Percentiles rank a stretch among this genome's conserved stretches.
Evolutionary conservation across 495 filamentous ascomycete genomes (phyloP).

Genomic region (Podospora australis): DNA sequence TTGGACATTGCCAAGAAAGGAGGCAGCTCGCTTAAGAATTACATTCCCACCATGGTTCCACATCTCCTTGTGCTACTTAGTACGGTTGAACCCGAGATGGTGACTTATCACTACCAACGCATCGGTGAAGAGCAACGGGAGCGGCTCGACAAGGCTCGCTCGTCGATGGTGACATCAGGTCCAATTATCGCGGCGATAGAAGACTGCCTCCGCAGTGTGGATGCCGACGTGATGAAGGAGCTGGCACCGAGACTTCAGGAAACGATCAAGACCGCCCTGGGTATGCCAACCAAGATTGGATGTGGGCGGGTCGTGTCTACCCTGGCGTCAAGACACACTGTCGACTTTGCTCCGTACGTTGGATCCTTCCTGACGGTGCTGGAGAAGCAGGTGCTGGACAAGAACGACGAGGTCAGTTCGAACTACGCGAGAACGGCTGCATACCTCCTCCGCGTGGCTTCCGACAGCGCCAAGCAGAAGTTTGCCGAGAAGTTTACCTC

Average conservation of each 20-base stretch:
- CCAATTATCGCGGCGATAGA: slow-evolving; percentile 93
- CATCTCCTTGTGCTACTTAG: slow-evolving; percentile 74
- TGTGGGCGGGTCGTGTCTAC: slow-evolving; percentile 79
- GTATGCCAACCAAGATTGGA: slow-evolving; percentile 87
- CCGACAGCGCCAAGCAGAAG: slow-evolving; percentile 59
- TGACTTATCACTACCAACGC: slow-evolving; percentile 90
- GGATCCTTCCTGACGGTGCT: slow-evolving; percentile 70
- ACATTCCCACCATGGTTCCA: slow-evolving; percentile 73
- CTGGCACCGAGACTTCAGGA: slow-evolving; percentile 65
- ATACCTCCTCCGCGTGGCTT: slow-evolving; percentile 72
- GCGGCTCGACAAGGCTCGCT: slow-evolving; percentile 76
- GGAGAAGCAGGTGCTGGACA: slow-evolving; percentile 73
- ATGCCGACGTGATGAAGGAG: slow-evolving; percentile 64
- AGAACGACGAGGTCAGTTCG: slow-evolving; percentile 82
- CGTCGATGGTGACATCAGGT: slow-evolving; percentile 71
- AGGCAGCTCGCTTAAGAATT: slow-evolving; percentile 64
- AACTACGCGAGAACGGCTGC: slow-evolving; percentile 81
- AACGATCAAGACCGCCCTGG: slow-evolving; percentile 77
- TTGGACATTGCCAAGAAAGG: slow-evolving; percentile 85
- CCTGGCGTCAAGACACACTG: slow-evolving; percentile 70
- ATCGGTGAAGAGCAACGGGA: slow-evolving; percentile 80
- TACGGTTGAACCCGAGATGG: slow-evolving; percentile 73
- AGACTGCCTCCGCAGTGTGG: slow-evolving; percentile 77
- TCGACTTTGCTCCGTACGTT: slow-evolving; percentile 69
- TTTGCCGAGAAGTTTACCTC: slow-evolving; percentile 59